phyloP scores from a whole-genome alignment of 805 yeast genomes.

The Metschnikowia amazonensis region DNA sequence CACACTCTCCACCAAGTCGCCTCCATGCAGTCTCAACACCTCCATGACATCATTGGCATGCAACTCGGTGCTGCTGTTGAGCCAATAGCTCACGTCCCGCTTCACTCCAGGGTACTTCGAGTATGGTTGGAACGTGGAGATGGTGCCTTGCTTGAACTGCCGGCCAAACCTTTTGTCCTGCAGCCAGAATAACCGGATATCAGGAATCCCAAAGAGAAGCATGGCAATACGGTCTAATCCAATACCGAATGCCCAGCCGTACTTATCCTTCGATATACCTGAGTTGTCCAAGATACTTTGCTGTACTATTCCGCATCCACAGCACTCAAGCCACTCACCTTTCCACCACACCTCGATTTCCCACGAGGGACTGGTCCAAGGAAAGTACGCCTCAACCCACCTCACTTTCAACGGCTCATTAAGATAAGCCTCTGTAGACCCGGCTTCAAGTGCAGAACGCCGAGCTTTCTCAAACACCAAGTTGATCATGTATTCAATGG shows the following conservation, averaged over 20 bases:
- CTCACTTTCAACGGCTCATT: slow-evolving; percentile 78
- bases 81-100: slow-evolving; percentile 92
- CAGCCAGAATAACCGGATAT: slow-evolving; percentile 91
- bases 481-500: slow-evolving; percentile 77
- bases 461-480: slow-evolving; percentile 75
- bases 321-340: slow-evolving; percentile 95
- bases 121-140: slow-evolving; percentile 77
- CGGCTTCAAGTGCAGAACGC: slow-evolving; percentile 56
- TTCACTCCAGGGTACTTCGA: slow-evolving; percentile 85
- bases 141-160: slow-evolving; percentile 66
- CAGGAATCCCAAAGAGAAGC: slow-evolving; percentile 93
- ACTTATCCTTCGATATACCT: slow-evolving; percentile 53
- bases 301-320: slow-evolving; percentile 91
- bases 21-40: slow-evolving; percentile 76
- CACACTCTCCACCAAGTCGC: slow-evolving; percentile 87
- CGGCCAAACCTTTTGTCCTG: slow-evolving; percentile 66
- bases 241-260: slow-evolving; percentile 98
- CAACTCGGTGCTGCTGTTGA: slow-evolving; percentile 46
- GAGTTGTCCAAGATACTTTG: slow-evolving; percentile 73
- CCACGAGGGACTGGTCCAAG: slow-evolving; percentile 99
- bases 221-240: slow-evolving; percentile 95
- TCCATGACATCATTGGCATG: slow-evolving; percentile 96
- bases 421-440: slow-evolving; percentile 53
- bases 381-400: slow-evolving; percentile 95
- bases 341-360: slow-evolving; percentile 99